Evolutionary conservation across 1,284 basidiomycete species (phyloP).

Genomic region (Ganoderma boninense): DNA sequence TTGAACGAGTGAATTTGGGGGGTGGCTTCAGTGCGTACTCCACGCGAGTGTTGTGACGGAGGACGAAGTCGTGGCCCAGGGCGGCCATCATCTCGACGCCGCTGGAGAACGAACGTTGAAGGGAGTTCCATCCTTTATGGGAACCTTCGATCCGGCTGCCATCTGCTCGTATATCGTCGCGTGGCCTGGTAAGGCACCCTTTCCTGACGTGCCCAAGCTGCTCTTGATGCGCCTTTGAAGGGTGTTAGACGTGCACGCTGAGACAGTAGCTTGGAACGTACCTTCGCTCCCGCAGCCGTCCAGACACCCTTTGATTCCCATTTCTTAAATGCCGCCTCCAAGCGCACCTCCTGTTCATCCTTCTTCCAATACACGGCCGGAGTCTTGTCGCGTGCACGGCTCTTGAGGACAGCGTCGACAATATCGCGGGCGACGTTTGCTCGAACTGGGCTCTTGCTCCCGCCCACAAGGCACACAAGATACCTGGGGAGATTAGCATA

Average conservation of each 20-base stretch:
- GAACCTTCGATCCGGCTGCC: slow-evolving; percentile 29
- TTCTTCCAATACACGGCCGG: slow-evolving; percentile 19
- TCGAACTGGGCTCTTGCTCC: background rate
- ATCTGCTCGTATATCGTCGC: slow-evolving; percentile 35
- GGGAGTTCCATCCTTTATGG: slow-evolving; percentile 38
- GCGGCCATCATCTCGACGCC: slow-evolving; percentile 30
- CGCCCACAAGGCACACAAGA: background rate
- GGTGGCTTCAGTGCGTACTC: background rate
- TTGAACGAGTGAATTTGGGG: slow-evolving; percentile 1
- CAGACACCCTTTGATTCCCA: slow-evolving; percentile 25
- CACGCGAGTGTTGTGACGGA: slow-evolving; percentile 14
- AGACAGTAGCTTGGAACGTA: background rate
- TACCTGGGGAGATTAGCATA: background rate
- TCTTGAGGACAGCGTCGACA: background rate
- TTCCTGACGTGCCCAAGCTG: slow-evolving; percentile 38
- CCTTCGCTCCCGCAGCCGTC: slow-evolving; percentile 27
- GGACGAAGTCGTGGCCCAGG: slow-evolving; percentile 18
- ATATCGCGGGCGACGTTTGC: background rate
- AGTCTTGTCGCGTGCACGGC: background rate
- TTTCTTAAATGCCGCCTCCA: slow-evolving; percentile 13
- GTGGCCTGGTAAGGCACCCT: slow-evolving; percentile 36
- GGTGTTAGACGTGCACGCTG: background rate
- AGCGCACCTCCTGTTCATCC: slow-evolving; percentile 24
- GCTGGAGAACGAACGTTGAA: slow-evolving; percentile 34
- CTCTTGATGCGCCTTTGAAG: slow-evolving; percentile 12